phyloP scores from a whole-genome alignment of 305 asterid species.

The Fraxinus albicans region DNA sequence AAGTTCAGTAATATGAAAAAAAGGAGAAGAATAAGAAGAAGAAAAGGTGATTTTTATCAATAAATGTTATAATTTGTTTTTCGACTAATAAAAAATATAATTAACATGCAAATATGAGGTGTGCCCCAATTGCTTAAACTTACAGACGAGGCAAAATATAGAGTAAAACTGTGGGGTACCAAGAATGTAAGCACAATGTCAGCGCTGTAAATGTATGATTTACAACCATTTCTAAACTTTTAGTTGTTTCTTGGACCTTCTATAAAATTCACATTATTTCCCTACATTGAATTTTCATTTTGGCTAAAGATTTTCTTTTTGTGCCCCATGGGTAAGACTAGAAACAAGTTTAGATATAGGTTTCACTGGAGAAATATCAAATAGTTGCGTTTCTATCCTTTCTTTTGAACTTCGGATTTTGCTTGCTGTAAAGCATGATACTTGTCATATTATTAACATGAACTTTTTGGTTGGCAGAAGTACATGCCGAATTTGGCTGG shows the following conservation, averaged over 20 bases:
- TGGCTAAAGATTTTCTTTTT: background rate
- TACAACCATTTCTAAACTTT: background rate
- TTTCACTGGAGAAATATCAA: background rate
- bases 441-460: slow-evolving; percentile 8
- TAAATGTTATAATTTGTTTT: background rate
- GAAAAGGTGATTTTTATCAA: background rate
- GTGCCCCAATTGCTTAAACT: background rate
- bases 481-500: slow-evolving; percentile 93
- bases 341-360: background rate
- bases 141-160: background rate
- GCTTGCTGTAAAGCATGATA: background rate
- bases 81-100: background rate
- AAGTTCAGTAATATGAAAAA: background rate
- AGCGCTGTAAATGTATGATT: background rate
- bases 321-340: background rate
- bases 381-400: background rate
- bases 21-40: background rate
- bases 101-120: background rate
- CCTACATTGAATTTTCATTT: background rate
- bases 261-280: background rate
- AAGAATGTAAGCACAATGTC: background rate
- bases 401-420: background rate
- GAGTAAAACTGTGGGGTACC: background rate
- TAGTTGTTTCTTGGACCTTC: background rate
- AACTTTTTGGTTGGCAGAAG: slow-evolving; percentile 49